Evolutionary conservation across 2,329 filamentous ascomycete genomes (phyloP), one percentile per base, ranked within the genome.

Genomic region (Paecilomyces fulvus): DNA sequence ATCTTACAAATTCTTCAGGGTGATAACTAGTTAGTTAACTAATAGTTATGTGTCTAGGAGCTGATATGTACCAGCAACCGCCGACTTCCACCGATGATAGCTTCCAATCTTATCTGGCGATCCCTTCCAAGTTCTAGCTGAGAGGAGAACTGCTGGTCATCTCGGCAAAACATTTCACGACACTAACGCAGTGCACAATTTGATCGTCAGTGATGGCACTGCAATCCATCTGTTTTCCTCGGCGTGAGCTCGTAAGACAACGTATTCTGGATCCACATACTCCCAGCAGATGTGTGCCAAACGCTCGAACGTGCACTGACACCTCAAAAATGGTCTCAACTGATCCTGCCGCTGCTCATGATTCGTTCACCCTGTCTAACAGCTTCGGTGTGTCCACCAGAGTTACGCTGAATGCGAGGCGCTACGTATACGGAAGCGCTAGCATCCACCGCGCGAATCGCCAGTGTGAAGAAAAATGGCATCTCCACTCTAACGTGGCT

Each of bases 381-480:
- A n/a, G 37, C 37, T 43, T 43, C 37, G 2, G 21, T 20, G 12
- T 17, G 25, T 30, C 51, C 51, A n/a, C 51, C 33, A 33, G 49
- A 51, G 49, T 51, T 28, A 51, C 49, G 14, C 17, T 28, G 37
- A 9, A 12, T 6, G 9, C 37, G 14, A 43, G 37, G 37, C 37
- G n/a, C n/a, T 43, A n/a, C n/a, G n/a, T n/a, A 43, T 43, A 4
- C 37, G 37, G 37, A 43, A 43, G 37, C 37, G 37, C 37, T 43
- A 43, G 37, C 17, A 43, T 20, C n/a, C 37, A 43, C 37, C 37
- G 37, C 37, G 37, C 30, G 55, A 58, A 3, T 55, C 61, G 14
- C 59, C 28, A 0, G 67, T 60, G 25, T 69, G 64, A 23, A 71
- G 64, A 49, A 68, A 69, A 49, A 67, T 58, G 6, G 71, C 63